Base-by-base conservation (phyloP, 768 basidiomycete species). In the Sarcodon sp. region DNA sequence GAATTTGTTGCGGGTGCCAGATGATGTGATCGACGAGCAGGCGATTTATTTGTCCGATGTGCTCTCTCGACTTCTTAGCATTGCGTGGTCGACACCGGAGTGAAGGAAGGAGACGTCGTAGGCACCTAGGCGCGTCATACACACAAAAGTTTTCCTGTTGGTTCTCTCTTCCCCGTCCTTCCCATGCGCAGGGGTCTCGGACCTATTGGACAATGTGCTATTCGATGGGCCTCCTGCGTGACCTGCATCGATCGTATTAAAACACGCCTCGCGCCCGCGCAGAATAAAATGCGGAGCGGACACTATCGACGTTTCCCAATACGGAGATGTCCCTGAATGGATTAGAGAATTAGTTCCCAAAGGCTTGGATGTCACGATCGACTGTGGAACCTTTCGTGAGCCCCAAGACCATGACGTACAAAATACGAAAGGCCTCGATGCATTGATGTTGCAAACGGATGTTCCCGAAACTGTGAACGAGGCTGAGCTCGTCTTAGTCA, bases 41-140 rank as follows among this genome's bases (percentile, higher is more conserved):
- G 76, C 65, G 0, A 52, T 78, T 1, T 77, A 71, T 56, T 67
- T 80, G 5, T 77, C 73, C 7, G 77, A 81, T 48, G 70, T 88
- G 36, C 66, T 87, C 66, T 87, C 6, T 76, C 79, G 1, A 87
- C 85, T 0, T 76, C 76, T 11, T 88, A 87, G 60, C 83, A 90
- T 61, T 66, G 71, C 16, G 80, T 88, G 18, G 73, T 77, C 15
- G 83, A 86, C 58, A 82, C 82, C 0, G 79, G 79, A 3, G 80
- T 89, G n/a, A 68, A 78, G 41, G 61, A 79, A 53, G 85, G 83
- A 3, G 82, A 87, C 53, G 66, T 75, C 11, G 81, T 86, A 47
- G 82, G 75, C 16, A 69, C 86, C 12, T 85, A 83, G 83, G 79
- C 79, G 54, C 47, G 70, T 64, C 11, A 32, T 9, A n/a, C 33